Evolutionary conservation across 2,329 filamentous ascomycete species (phyloP), one percentile per base, ranked within the genome.

Genomic region (Fusarium phyllophilum): DNA sequence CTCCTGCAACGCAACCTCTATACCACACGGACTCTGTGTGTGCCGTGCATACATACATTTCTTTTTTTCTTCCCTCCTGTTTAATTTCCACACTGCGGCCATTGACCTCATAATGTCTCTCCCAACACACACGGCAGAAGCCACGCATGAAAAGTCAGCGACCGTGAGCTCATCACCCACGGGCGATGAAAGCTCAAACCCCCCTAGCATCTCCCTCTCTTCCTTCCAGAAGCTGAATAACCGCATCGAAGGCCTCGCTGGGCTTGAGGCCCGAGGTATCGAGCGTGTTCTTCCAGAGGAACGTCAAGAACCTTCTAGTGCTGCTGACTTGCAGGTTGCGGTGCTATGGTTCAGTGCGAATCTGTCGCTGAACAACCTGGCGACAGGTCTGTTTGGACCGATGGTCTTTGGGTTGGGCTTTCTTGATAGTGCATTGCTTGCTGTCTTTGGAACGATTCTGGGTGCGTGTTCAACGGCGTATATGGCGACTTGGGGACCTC

Each of bases 401-500:
- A 87, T 90, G 14, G 82, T 93, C 31, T 95, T 94, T 82, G 82
- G 82, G 14, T 86, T 96, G 14, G 92, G 93, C 15, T 95, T 94
- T 74, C 85, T 92, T 55, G 94, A 96, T 78, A 90, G 91, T 13
- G 89, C 93, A 39, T 83, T 96, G 51, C 88, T 91, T 38, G 91
- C 93, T 67, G 81, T 96, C 59, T 93, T 95, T 83, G 89, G 95
- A 84, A 95, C 95, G 77, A 79, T 94, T 9, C 84, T 96, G 15
- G 92, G 91, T n/a, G 87, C 92, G 55, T 78, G 91, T 55, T 91
- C 93, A 0, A 93, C 94, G 22, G 92, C 89, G 78, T 94, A 92
- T 82, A 95, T 95, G 85, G 93, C 91, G 5, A 93, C 90, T 24
- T 94, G 95, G 78, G 93, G 93, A 6, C 91, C 93, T 6, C 84